phyloP scores from a whole-genome alignment of 129 eudicot genomes.

The Arctium minus region DNA sequence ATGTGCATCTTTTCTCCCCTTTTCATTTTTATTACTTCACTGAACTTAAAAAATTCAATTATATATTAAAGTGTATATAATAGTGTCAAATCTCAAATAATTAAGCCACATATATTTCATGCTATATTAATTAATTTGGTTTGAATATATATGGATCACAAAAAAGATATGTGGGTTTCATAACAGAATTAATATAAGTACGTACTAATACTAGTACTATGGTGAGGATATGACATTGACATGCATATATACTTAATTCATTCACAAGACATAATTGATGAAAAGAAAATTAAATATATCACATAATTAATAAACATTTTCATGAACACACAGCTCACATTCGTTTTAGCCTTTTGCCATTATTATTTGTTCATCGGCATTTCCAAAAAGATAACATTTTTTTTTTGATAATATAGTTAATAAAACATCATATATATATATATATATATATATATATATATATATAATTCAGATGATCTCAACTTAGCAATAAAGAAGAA shows the following conservation, averaged over 20 bases:
- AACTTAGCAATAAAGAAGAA: constrained; percentile 19
- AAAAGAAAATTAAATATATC: background rate
- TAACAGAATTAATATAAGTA: background rate
- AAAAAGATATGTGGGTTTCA: too few relatives aligned
- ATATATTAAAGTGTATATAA: background rate
- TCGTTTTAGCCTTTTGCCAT: constrained; percentile 26
- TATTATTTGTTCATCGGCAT: constrained; percentile 23
- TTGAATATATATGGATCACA: too few relatives aligned
- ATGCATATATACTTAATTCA: background rate
- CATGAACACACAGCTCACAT: constrained; percentile 35
- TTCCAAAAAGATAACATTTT: constrained; percentile 16
- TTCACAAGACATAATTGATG: background rate
- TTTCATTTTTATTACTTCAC: too few relatives aligned
- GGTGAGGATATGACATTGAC: too few relatives aligned
- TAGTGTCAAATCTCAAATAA: too few relatives aligned
- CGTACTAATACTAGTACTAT: too few relatives aligned
- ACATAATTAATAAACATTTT: constrained; percentile 5
- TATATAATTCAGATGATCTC: constrained; percentile 1
- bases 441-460: background rate
- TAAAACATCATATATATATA: background rate
- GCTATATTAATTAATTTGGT: too few relatives aligned
- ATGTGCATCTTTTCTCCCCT: background rate
- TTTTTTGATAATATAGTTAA: background rate
- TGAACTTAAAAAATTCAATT: background rate
- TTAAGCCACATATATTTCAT: too few relatives aligned